Percentiles rank a stretch among this genome's conserved stretches.
Conservation (phyloP, 805 yeast species). For the Kazachstania martiniae region DNA sequence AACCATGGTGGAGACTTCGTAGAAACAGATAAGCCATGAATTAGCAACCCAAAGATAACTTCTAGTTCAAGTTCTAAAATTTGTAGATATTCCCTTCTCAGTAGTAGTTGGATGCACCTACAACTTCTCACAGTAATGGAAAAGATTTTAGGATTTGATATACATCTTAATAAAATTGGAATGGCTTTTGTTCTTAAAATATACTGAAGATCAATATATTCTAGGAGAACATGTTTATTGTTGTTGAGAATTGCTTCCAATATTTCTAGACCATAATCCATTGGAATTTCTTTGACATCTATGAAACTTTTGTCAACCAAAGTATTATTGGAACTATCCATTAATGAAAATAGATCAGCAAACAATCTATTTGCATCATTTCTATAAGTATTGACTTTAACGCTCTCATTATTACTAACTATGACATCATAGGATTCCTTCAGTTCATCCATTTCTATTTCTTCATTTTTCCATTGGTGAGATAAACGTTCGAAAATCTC, state of each 20-base stretch:
- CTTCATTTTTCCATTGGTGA: constrained; percentile 17
- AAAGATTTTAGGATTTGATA: constrained; percentile 45
- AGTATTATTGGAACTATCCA: constrained; percentile 5
- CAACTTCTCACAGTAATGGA: constrained; percentile 65
- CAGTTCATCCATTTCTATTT: constrained; percentile 14
- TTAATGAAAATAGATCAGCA: constrained; percentile 56
- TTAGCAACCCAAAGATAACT: constrained; percentile 63
- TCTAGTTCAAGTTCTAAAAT: constrained; percentile 69
- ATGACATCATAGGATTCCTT: constrained; percentile 29
- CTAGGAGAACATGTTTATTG: constrained; percentile 44
- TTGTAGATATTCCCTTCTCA: constrained; percentile 46
- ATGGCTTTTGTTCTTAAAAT: constrained; percentile 58
- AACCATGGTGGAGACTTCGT: constrained; percentile 60
- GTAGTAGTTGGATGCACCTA: constrained; percentile 53
- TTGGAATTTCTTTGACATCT: constrained; percentile 40
- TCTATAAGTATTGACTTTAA: constrained; percentile 41
- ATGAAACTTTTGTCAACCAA: constrained; percentile 29
- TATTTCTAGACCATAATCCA: constrained; percentile 69
- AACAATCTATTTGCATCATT: constrained; percentile 64
- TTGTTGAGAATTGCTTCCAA: constrained; percentile 67
- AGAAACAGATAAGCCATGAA: constrained; percentile 55
- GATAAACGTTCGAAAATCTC: constrained; percentile 62
- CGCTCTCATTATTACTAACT: constrained; percentile 34
- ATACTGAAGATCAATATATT: constrained; percentile 54
- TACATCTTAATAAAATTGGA: constrained; percentile 62